Percentiles rank a stretch among this genome's conserved stretches.
Conservation (phyloP, 129 eudicot species). For the Apium graveolens region DNA sequence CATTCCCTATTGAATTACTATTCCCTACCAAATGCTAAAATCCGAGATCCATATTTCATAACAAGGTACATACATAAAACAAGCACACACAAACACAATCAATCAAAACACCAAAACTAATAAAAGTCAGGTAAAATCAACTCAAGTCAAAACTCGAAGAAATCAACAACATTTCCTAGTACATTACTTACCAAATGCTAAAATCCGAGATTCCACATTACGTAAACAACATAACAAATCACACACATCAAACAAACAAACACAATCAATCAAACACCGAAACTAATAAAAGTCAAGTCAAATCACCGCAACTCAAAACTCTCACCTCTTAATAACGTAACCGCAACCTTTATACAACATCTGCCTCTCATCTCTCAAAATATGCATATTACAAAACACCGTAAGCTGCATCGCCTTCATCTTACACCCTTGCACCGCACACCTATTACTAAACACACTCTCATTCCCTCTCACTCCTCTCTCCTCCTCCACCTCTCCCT, state of each 20-base stretch:
- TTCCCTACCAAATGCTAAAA: too few relatives aligned
- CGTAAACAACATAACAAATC: neutral
- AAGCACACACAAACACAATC: too few relatives aligned
- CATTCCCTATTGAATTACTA: neutral
- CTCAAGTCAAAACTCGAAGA: too few relatives aligned
- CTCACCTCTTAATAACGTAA: slow-evolving; percentile 4
- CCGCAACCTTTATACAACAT: neutral
- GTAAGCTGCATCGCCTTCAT: slow-evolving; percentile 11
- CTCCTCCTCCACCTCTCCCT: slow-evolving; percentile 14
- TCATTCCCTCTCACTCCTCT: slow-evolving; percentile 5
- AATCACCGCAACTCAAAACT: neutral
- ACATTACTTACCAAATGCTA: too few relatives aligned
- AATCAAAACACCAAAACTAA: too few relatives aligned
- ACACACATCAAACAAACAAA: neutral
- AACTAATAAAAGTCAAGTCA: neutral
- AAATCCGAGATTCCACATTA: too few relatives aligned
- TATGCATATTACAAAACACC: neutral
- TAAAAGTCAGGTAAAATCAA: too few relatives aligned
- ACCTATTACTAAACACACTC: neutral
- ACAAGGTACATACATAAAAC: too few relatives aligned
- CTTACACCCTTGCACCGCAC: slow-evolving; percentile 39
- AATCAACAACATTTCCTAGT: too few relatives aligned
- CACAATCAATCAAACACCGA: neutral
- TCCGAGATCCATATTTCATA: too few relatives aligned
- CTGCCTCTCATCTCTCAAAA: neutral